Conservation (phyloP, 495 filamentous ascomycete genomes). For the Penicillium canariense region DNA sequence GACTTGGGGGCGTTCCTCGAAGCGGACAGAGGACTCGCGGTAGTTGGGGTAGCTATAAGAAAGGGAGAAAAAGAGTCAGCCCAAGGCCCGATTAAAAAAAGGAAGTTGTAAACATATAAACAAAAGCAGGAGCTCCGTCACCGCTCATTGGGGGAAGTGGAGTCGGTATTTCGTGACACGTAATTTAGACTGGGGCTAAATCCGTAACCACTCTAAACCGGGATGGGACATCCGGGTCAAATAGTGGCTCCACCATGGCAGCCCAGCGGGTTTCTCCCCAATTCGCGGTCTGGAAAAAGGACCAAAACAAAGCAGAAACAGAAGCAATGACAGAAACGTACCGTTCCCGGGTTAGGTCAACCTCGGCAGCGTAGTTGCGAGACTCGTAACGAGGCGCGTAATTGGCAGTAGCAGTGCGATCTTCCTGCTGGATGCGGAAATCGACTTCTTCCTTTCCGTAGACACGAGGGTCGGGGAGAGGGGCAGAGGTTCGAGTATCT, state of each 20-base stretch:
- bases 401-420: slow-evolving; percentile 1
- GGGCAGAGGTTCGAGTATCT: slow-evolving; percentile 71
- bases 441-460: slow-evolving; percentile 81
- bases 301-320: slow-evolving; percentile 12
- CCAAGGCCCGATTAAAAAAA: slow-evolving; percentile 11
- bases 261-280: slow-evolving; percentile 1
- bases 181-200: slow-evolving; percentile 40
- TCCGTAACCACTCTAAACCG: slow-evolving; percentile 25
- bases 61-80: slow-evolving; percentile 25
- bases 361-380: slow-evolving; percentile 38
- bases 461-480: slow-evolving; percentile 63
- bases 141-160: slow-evolving; percentile 33
- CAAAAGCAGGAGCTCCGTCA: slow-evolving; percentile 28
- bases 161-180: slow-evolving; percentile 33
- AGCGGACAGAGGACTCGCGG: slow-evolving; percentile 51
- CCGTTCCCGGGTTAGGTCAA: slow-evolving; percentile 57
- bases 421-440: slow-evolving; percentile 66
- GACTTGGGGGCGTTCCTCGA: slow-evolving; percentile 50
- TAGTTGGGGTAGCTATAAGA: slow-evolving; percentile 51
- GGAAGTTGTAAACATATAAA: slow-evolving; percentile 30
- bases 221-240: slow-evolving; percentile 24
- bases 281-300: slow-evolving; percentile 3
- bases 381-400: slow-evolving; percentile 8
- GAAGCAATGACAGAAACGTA: slow-evolving; percentile 34
- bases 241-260: slow-evolving; percentile 15